Evolutionary conservation across 176 grass and related monocot genomes (phyloP).

Genomic region (Lolium multiflorum): DNA sequence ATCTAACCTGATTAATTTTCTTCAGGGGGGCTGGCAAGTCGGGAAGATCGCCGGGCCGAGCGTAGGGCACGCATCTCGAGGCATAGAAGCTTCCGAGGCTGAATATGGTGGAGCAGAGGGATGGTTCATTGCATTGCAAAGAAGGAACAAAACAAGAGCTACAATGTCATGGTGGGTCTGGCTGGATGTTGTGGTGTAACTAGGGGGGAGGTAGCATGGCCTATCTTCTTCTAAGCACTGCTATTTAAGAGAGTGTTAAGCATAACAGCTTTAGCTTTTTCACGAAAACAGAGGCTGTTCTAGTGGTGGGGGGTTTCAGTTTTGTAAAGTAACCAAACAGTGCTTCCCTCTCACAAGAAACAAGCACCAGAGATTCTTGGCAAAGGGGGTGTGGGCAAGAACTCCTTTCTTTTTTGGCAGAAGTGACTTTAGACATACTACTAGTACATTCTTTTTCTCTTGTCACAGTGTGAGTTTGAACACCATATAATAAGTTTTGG

Average conservation of each 20-base stretch:
- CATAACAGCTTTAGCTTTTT: slow-evolving; percentile 61
- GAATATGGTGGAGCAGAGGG: slow-evolving; percentile 25
- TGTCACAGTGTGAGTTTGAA: slow-evolving; percentile 39
- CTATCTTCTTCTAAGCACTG: slow-evolving; percentile 64
- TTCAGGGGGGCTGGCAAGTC: slow-evolving; percentile 66
- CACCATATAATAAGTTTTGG: slow-evolving; percentile 38
- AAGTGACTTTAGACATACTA: slow-evolving; percentile 40
- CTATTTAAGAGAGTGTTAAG: slow-evolving; percentile 75
- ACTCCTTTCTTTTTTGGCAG: slow-evolving; percentile 52
- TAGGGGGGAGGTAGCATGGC: slow-evolving; percentile 52
- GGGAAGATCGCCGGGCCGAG: slow-evolving; percentile 64
- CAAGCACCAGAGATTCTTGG: slow-evolving; percentile 69
- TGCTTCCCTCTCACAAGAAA: slow-evolving; percentile 56
- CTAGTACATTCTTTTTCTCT: slow-evolving; percentile 40
- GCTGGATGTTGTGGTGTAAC: slow-evolving; percentile 60
- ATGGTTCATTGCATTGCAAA: slow-evolving; percentile 46
- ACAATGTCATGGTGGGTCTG: slow-evolving; percentile 53
- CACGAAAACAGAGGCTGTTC: slow-evolving; percentile 59
- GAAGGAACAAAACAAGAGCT: slow-evolving; percentile 46
- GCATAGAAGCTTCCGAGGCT: slow-evolving; percentile 40
- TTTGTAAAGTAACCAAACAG: slow-evolving; percentile 48
- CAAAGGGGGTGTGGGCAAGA: slow-evolving; percentile 58
- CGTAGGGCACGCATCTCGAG: slow-evolving; percentile 27
- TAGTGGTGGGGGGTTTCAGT: slow-evolving; percentile 26
- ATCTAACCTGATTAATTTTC: slow-evolving; percentile 33